Percentiles rank a stretch among this genome's conserved stretches.
Evolutionary conservation across 495 filamentous ascomycete species (phyloP).

Genomic region (Aspergillus egyptiacus): DNA sequence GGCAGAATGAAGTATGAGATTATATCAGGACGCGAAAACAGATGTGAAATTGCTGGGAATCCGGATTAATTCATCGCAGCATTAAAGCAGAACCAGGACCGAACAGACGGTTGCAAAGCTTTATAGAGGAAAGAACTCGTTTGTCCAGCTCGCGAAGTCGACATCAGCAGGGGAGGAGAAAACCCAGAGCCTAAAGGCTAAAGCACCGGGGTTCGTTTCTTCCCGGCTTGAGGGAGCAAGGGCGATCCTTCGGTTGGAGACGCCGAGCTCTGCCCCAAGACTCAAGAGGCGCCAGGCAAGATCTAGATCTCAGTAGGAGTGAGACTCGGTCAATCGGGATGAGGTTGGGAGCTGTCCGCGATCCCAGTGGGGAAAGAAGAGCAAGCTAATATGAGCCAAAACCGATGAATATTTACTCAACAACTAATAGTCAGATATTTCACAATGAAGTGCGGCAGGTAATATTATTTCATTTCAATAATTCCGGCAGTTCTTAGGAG

Average conservation of each 20-base stretch:
- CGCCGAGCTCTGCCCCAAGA: slow-evolving; percentile 11
- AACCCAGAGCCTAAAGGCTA: background rate
- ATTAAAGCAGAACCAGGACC: background rate
- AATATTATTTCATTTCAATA: too few relatives aligned
- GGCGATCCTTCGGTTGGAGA: slow-evolving; percentile 2
- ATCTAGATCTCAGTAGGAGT: slow-evolving; percentile 2
- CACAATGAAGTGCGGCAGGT: background rate
- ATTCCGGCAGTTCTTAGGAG: background rate
- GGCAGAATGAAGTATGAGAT: background rate
- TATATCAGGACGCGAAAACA: background rate
- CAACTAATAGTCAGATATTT: background rate
- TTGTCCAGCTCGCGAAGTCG: background rate
- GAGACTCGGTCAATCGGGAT: slow-evolving; percentile 1
- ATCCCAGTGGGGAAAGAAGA: background rate
- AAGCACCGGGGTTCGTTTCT: too few relatives aligned
- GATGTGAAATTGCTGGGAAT: background rate
- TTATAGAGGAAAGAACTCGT: background rate
- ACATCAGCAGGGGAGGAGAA: background rate
- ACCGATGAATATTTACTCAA: background rate
- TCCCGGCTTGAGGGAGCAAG: background rate
- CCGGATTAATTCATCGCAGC: too few relatives aligned
- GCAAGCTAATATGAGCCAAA: too few relatives aligned
- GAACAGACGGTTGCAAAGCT: background rate
- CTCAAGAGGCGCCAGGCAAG: slow-evolving; percentile 8
- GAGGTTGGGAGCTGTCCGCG: too few relatives aligned